phyloP scores from a whole-genome alignment of 1,139 yeast genomes.

The Trichomonascaceae sp. region DNA sequence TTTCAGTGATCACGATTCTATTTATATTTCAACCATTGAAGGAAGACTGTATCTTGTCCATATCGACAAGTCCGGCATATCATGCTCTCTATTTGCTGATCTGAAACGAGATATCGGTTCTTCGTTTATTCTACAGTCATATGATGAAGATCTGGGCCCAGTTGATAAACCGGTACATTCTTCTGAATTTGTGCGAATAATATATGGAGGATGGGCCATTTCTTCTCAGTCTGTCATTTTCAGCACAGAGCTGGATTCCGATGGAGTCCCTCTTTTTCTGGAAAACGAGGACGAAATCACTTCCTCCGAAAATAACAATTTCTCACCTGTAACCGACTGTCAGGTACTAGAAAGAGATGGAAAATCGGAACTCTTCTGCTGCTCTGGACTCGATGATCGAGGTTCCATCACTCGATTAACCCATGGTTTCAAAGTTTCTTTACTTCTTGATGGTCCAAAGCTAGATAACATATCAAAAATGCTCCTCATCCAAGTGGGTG shows the following conservation, averaged over 20 bases:
- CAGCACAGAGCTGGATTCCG: slow-evolving; percentile 4
- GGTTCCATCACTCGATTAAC: slow-evolving; percentile 9
- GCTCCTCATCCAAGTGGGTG: slow-evolving; percentile 5
- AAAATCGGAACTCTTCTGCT: slow-evolving; percentile 3
- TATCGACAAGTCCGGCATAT: slow-evolving; percentile 9
- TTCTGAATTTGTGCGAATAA: slow-evolving; percentile 3
- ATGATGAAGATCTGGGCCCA: slow-evolving; percentile 2
- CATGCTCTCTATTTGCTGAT: slow-evolving; percentile 5
- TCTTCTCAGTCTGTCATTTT: slow-evolving; percentile 4
- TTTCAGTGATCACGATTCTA: slow-evolving; percentile 7
- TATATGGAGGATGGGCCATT: slow-evolving; percentile 9
- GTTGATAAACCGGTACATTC: slow-evolving; percentile 1
- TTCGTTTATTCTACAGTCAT: slow-evolving; percentile 13
- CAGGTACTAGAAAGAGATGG: slow-evolving; percentile 3
- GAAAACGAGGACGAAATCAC: slow-evolving; percentile 2
- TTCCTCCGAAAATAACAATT: neutral
- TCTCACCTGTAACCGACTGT: slow-evolving; percentile 9
- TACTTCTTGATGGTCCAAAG: slow-evolving; percentile 9
- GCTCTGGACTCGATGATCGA: slow-evolving; percentile 6
- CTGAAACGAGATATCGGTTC: slow-evolving; percentile 15
- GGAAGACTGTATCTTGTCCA: slow-evolving; percentile 14
- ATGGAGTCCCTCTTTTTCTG: neutral
- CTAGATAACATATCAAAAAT: slow-evolving; percentile 7
- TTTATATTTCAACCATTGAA: slow-evolving; percentile 16
- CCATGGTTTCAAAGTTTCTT: slow-evolving; percentile 7